Evolutionary conservation across 2,329 filamentous ascomycete genomes (phyloP), one percentile per base, ranked within the genome.

Genomic region (Colletotrichum spaethianum): DNA sequence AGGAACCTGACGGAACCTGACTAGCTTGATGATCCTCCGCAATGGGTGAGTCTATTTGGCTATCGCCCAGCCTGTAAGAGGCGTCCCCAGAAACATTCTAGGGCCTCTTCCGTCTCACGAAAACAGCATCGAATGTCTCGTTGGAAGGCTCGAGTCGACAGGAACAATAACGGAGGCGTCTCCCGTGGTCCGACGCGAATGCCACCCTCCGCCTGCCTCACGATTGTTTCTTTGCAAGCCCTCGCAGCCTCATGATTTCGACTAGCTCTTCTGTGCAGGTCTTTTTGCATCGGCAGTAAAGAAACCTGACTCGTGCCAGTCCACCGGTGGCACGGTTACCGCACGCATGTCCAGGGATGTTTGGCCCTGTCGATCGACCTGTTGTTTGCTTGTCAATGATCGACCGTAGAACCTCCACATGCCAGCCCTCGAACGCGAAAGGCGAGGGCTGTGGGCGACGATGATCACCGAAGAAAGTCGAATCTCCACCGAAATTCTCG

Each of bases 281-380:
- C 33, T 53, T 65, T 65, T n/a, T 42, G 28, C n/a, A 56, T 48
- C 44, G 36, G 31, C 44, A 44, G 40, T 33, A 14, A 23, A 23
- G 33, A 42, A n/a, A 23, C 8, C 55, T 67, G 70, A 70, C 67
- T 71, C 62, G 61, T 52, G 40, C 36, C 56, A 18, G 36, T 38
- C 31, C 61, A n/a, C 52, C 44, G 23, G n/a, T 40, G n/a, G 18
- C 56, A 26, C 53, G 44, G 59, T 31, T 28, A 18, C 42, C 53
- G 63, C 44, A 60, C 65, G 60, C 44, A 53, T 23, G 40, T 33
- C 28, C 70, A 64, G 65, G 52, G 59, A 55, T 72, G 55, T 56
- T 70, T 59, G 44, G 70, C 70, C 64, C 65, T 70, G 66, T 60
- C 66, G 53, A 72, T 70, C 70, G 50, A 42, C 59, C 50, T 57